phyloP scores from a whole-genome alignment of 2,329 filamentous ascomycete species.

The Calonectria multiphialidica region DNA sequence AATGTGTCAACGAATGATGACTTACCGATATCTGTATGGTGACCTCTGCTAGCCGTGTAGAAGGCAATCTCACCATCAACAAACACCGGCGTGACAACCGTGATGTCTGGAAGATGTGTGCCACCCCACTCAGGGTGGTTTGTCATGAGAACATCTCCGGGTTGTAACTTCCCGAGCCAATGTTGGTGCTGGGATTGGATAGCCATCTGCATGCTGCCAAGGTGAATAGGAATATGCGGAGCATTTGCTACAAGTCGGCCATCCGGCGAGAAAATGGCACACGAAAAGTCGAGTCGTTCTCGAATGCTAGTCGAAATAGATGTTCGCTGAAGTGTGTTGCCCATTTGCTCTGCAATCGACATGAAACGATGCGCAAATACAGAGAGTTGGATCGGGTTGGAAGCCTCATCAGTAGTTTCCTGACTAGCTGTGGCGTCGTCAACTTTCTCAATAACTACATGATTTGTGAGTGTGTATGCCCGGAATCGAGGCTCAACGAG shows the following conservation, averaged over 20 bases:
- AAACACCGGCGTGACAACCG: conserved; percentile 56
- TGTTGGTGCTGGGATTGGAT: conserved; percentile 52
- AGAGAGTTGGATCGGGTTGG: conserved; percentile 65
- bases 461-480: conserved; percentile 44
- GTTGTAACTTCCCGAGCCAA: conserved; percentile 48
- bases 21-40: conserved; percentile 51
- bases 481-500: conserved; percentile 42
- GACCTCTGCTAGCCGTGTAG: conserved; percentile 51
- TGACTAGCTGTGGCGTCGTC: not conserved
- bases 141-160: conserved; percentile 54
- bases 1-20: not conserved
- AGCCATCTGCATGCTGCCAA: conserved; percentile 57
- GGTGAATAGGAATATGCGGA: conserved; percentile 53
- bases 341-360: conserved; percentile 71
- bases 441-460: conserved; percentile 47
- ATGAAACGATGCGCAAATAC: conserved; percentile 70
- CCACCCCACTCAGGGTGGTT: conserved; percentile 55
- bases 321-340: conserved; percentile 66
- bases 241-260: conserved; percentile 54
- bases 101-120: conserved; percentile 56
- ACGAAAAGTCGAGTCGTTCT: conserved; percentile 57
- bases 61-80: conserved; percentile 48
- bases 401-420: not conserved
- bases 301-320: conserved; percentile 63
- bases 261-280: conserved; percentile 55